Base-by-base conservation (phyloP, 306 rosid genomes). In the Styphnolobium japonicum region DNA sequence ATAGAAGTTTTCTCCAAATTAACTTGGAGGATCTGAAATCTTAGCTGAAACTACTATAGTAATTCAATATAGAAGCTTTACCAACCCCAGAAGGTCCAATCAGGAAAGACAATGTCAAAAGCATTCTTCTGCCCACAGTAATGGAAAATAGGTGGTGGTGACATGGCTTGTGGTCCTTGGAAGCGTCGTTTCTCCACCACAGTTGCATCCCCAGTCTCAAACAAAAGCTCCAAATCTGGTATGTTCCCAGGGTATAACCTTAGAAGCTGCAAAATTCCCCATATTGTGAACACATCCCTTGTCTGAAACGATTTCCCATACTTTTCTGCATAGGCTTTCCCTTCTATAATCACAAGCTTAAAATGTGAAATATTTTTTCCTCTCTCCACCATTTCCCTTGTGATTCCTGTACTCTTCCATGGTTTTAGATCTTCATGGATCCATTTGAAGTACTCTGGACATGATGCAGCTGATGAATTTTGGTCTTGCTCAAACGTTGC, bases 71-170 rank as follows among this genome's bases (percentile, higher is more conserved):
- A 12, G 39, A 39, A 37, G 45, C 49, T 46, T 58, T 80, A 80
- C 83, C 83, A 71, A 15, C 79, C 83, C 83, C 79, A 80, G 73
- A 71, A 80, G 55, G 66, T 4, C 83, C 83, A 80, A 0, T 80
- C 83, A 3, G 83, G 83, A 46, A 80, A 71, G 22, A 51, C 73
- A 11, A 80, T 71, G 37, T 80, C 83, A 1, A 71, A 23, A 3
- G 78, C 16, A 0, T 45, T 12, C 1, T 71, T 57, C 1, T 62
- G 19, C 5, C 23, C 73, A 62, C 83, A 60, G 2, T 71, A 80
- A 51, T 71, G 83, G 23, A 80, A 80, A 31, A 80, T 7, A 0
- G 83, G 78, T 5, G 83, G 83, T 1, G 71, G 63, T 4, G 16
- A 11, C 14, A 0, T 57, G 25, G 15, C 34, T 8, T 58, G 2